Evolutionary conservation across 257 asterid species (phyloP).

Genomic region (Thymus mandschuricus): DNA sequence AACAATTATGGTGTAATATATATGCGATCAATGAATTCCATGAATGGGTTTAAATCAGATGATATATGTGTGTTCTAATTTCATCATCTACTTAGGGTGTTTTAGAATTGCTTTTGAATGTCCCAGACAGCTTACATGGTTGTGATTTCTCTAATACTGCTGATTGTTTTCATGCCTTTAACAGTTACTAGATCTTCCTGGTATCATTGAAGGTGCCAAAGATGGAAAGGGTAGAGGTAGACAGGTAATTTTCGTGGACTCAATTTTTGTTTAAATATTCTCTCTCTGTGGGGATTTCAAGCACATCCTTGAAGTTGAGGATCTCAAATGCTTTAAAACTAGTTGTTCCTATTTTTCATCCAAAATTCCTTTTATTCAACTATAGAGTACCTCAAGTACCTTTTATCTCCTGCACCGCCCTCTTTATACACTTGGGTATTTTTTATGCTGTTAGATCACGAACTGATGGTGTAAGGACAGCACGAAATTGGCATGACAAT

Average conservation of each 20-base stretch:
- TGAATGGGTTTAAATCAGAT: not conserved
- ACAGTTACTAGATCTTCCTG: conserved; percentile 97
- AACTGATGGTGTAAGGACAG: not conserved
- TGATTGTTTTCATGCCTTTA: conserved; percentile 30
- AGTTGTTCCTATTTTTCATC: not conserved
- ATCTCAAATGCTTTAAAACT: not conserved
- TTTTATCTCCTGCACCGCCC: not conserved
- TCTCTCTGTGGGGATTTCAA: not conserved
- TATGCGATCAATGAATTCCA: not conserved
- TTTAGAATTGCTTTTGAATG: conserved; percentile 24
- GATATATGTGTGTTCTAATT: not conserved
- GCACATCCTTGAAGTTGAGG: conserved; percentile 6
- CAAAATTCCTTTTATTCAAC: not conserved
- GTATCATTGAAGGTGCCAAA: conserved; percentile 99
- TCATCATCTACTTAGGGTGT: not conserved
- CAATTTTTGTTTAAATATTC: not conserved
- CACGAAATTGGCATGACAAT: not conserved
- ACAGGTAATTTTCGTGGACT: conserved; percentile 61
- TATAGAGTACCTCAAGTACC: not conserved
- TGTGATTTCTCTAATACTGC: conserved; percentile 4
- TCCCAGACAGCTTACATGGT: not conserved
- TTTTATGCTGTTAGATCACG: not conserved
- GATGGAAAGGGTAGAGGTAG: conserved; percentile 99
- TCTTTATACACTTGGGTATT: too few species aligned
- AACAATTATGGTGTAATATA: not conserved